Conservation (phyloP, 148 eudicot species). For the Rhododendron griersonianum region DNA sequence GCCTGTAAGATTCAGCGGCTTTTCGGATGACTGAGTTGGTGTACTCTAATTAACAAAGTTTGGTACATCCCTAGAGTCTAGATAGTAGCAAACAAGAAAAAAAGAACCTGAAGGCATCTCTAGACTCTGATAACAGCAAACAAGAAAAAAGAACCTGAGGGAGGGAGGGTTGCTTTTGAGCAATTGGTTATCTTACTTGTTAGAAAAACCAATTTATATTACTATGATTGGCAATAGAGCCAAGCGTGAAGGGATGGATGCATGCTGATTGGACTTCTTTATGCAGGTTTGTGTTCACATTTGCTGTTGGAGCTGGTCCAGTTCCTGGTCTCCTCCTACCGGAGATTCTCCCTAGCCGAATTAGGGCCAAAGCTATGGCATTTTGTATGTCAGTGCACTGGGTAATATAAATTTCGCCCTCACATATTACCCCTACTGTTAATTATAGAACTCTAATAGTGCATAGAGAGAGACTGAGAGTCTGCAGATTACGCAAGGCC, state of each 20-base stretch:
- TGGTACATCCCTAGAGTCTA: neutral
- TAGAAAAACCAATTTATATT: neutral
- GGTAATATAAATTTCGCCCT: constrained; percentile 33
- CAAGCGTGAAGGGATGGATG: neutral
- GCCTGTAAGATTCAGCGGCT: neutral
- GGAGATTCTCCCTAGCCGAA: constrained; percentile 80
- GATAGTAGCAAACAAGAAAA: neutral
- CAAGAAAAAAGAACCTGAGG: neutral
- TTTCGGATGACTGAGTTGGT: neutral
- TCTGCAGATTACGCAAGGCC: neutral
- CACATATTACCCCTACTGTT: neutral
- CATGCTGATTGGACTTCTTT: constrained; percentile 6
- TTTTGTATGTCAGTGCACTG: constrained; percentile 96
- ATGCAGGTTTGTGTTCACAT: constrained; percentile 83
- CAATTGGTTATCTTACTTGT: neutral
- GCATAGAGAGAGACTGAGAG: neutral
- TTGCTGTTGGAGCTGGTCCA: constrained; percentile 95
- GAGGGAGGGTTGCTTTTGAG: neutral
- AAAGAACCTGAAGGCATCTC: neutral
- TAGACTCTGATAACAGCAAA: neutral
- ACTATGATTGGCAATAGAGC: neutral
- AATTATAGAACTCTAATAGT: neutral
- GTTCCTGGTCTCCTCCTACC: constrained; percentile 88
- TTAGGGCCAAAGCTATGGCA: constrained; percentile 97
- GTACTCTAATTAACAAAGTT: neutral